A percentile compares a stretch with the other conserved stretches of the same genome.
These are phyloP conservation scores for Corchorus olitorius DNA, from an alignment of 345 rosid species.

Conservation along the genomic window DNA sequence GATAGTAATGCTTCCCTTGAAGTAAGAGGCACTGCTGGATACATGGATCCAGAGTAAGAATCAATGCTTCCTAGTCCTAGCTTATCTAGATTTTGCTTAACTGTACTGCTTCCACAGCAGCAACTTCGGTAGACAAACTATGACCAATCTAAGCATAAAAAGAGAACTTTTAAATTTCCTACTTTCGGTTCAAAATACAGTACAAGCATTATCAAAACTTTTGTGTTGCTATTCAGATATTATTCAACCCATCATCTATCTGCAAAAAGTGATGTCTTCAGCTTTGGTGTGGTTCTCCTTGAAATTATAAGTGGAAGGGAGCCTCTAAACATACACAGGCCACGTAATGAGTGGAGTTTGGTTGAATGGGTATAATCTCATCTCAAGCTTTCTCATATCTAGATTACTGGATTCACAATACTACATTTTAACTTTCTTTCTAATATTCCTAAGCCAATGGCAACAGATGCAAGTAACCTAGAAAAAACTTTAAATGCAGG, in stretches of 20 bases:
- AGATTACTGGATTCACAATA: background rate
- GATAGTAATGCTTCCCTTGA: conserved; percentile 68
- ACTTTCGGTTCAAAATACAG: background rate
- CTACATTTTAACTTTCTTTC: background rate
- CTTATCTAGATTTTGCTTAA: background rate
- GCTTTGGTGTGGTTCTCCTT: conserved; percentile 73
- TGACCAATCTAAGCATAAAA: background rate
- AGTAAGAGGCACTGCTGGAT: conserved; percentile 79
- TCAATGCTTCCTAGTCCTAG: conserved; percentile 6
- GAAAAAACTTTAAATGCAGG: conserved; percentile 37
- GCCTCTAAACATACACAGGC: conserved; percentile 69
- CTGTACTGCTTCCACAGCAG: background rate
- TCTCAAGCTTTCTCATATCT: background rate
- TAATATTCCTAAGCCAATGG: background rate
- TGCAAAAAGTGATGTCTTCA: conserved; percentile 71
- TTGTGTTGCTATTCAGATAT: conserved; percentile 44
- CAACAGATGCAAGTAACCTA: background rate
- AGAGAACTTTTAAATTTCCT: background rate
- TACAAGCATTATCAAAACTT: background rate
- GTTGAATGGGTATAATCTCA: conserved; percentile 65
- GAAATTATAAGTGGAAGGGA: conserved; percentile 68
- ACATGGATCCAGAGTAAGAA: conserved; percentile 79
- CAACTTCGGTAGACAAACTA: background rate
- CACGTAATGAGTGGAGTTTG: conserved; percentile 69
- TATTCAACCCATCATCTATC: conserved; percentile 69